Evolutionary conservation across 768 basidiomycete genomes (phyloP).

Genomic region (Russula abietina): DNA sequence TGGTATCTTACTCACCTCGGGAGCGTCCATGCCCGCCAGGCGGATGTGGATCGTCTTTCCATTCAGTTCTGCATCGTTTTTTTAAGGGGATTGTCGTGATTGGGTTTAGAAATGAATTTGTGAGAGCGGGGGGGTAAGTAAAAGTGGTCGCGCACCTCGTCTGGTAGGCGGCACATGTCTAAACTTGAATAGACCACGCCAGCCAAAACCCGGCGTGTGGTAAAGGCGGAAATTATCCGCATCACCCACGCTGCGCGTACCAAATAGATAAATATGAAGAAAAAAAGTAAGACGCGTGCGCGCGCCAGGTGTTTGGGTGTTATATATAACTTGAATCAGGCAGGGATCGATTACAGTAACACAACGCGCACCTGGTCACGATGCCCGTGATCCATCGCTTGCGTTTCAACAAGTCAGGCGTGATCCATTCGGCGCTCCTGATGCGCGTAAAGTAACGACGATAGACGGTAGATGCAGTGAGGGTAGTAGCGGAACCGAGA

Average conservation of each 20-base stretch:
- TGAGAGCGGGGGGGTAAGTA: background rate
- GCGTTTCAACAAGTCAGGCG: constrained; percentile 50
- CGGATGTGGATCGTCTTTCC: constrained; percentile 82
- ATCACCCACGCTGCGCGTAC: constrained; percentile 61
- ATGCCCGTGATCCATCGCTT: constrained; percentile 70
- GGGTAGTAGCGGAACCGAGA: constrained; percentile 26
- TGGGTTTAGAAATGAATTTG: too few relatives aligned
- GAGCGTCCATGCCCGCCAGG: constrained; percentile 88
- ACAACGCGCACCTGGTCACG: constrained; percentile 62
- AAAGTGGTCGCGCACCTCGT: constrained; percentile 43
- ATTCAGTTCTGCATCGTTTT: constrained; percentile 49
- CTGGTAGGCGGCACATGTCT: constrained; percentile 49
- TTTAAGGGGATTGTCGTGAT: background rate
- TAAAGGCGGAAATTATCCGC: constrained; percentile 84
- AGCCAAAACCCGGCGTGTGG: constrained; percentile 77
- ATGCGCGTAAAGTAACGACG: constrained; percentile 54
- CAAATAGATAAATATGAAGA: background rate
- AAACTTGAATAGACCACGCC: constrained; percentile 66
- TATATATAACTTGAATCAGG: background rate
- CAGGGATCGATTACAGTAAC: background rate
- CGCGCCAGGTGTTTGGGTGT: background rate
- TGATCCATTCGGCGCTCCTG: constrained; percentile 61
- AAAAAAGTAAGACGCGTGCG: background rate
- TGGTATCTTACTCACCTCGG: constrained; percentile 53
- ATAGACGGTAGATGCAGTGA: constrained; percentile 38